Evolutionary conservation across 208 protist species (phyloP).

Genomic region (Trypanosoma rangeli): DNA sequence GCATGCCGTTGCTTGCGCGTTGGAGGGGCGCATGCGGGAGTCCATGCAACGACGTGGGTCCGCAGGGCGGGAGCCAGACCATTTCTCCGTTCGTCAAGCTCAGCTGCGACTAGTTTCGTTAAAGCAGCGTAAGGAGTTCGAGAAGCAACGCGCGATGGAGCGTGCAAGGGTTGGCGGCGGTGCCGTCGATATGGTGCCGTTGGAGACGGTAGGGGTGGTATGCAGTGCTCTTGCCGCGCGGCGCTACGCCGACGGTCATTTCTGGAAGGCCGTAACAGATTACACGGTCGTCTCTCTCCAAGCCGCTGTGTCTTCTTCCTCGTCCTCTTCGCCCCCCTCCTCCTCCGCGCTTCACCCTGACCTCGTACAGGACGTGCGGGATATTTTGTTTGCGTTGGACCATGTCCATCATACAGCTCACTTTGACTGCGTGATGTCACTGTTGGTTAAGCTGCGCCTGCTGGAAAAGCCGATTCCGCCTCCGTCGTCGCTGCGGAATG

Average conservation of each 20-base stretch:
- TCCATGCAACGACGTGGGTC: slow-evolving; percentile 7
- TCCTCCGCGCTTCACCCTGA: neutral
- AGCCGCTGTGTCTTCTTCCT: neutral
- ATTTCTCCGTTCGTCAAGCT: neutral
- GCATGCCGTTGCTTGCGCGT: slow-evolving; percentile 41
- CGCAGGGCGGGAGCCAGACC: neutral
- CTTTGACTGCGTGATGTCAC: slow-evolving; percentile 70
- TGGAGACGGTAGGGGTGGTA: slow-evolving; percentile 47
- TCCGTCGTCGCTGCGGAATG: slow-evolving; percentile 38
- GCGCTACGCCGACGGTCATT: slow-evolving; percentile 36
- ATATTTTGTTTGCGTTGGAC: slow-evolving; percentile 76
- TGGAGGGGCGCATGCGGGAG: slow-evolving; percentile 40
- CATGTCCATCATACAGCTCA: slow-evolving; percentile 34
- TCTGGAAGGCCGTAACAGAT: slow-evolving; percentile 46
- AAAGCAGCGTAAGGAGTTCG: slow-evolving; percentile 43
- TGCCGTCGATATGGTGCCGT: neutral
- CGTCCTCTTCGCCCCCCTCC: neutral
- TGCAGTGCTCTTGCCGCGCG: slow-evolving; percentile 42
- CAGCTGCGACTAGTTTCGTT: slow-evolving; percentile 44
- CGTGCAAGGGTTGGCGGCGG: neutral
- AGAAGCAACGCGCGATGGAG: slow-evolving; percentile 5
- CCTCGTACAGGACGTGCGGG: slow-evolving; percentile 40
- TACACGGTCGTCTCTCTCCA: slow-evolving; percentile 36
- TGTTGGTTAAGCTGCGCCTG: slow-evolving; percentile 43
- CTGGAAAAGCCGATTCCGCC: slow-evolving; percentile 44